Conservation (phyloP, 805 yeast genomes). For the Debaryomyces tyrocola region DNA sequence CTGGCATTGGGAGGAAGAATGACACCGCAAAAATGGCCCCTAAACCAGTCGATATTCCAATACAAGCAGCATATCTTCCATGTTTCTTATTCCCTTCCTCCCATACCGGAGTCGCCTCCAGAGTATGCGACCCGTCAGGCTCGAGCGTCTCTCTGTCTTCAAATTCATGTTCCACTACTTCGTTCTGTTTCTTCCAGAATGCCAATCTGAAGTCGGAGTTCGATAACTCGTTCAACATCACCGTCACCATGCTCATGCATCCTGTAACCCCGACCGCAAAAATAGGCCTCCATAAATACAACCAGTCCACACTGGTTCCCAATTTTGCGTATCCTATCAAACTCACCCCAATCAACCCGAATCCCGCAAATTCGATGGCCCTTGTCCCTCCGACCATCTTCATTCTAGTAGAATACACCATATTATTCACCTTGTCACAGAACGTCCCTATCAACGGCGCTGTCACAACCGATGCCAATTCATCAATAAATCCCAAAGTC, state of each 20-base stretch:
- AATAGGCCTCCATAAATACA: constrained; percentile 50
- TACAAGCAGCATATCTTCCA: constrained; percentile 59
- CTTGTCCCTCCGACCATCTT: constrained; percentile 49
- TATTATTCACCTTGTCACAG: constrained; percentile 49
- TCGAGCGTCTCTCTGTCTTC: background rate
- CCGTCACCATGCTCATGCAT: constrained; percentile 59
- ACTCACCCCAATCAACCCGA: constrained; percentile 46
- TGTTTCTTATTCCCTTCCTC: constrained; percentile 10
- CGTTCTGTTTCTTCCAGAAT: constrained; percentile 20
- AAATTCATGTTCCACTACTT: constrained; percentile 13
- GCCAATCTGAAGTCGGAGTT: constrained; percentile 40
- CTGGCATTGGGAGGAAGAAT: constrained; percentile 57
- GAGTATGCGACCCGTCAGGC: background rate
- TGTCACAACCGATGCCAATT: constrained; percentile 49
- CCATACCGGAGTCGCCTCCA: background rate
- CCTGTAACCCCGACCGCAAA: constrained; percentile 63
- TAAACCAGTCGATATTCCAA: constrained; percentile 62
- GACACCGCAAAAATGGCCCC: constrained; percentile 69
- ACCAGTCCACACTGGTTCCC: constrained; percentile 14
- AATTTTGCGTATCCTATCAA: constrained; percentile 47
- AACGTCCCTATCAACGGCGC: constrained; percentile 67
- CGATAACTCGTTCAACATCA: constrained; percentile 56
- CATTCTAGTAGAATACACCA: constrained; percentile 7
- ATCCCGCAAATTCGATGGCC: constrained; percentile 49
- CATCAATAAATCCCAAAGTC: constrained; percentile 53